Percentiles rank a stretch among this genome's conserved stretches.
Conservation (phyloP, 2,329 filamentous ascomycete genomes). For the Ophiobolus disseminans region DNA sequence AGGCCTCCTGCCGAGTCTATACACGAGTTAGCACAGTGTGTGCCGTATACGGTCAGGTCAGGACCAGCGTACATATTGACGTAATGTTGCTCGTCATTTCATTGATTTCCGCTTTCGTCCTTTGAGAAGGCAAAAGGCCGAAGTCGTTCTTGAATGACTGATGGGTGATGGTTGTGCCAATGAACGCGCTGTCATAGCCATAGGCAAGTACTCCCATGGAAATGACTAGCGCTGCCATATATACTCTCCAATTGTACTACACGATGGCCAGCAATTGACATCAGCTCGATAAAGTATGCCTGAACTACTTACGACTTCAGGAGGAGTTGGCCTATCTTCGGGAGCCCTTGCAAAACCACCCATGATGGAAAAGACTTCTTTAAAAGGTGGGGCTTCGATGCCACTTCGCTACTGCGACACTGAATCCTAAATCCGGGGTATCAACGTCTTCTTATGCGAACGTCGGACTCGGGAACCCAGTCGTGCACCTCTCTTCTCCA, state of each 20-base stretch:
- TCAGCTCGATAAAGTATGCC: neutral
- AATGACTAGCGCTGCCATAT: slow-evolving; percentile 58
- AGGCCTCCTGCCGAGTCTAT: slow-evolving; percentile 59
- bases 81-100: slow-evolving; percentile 58
- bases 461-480: neutral
- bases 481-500: slow-evolving; percentile 24
- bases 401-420: slow-evolving; percentile 5
- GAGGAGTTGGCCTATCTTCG: slow-evolving; percentile 63
- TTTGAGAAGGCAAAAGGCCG: slow-evolving; percentile 31
- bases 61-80: slow-evolving; percentile 39
- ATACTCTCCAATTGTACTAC: slow-evolving; percentile 60
- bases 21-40: neutral
- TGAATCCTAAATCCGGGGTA: slow-evolving; percentile 33
- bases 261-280: slow-evolving; percentile 3
- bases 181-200: slow-evolving; percentile 62
- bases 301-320: slow-evolving; percentile 53
- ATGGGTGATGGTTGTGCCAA: slow-evolving; percentile 62
- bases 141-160: slow-evolving; percentile 58
- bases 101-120: slow-evolving; percentile 47
- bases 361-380: slow-evolving; percentile 27
- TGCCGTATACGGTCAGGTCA: neutral
- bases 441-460: slow-evolving; percentile 26
- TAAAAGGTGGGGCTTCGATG: slow-evolving; percentile 5
- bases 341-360: slow-evolving; percentile 55
- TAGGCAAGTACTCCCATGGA: slow-evolving; percentile 57